These are phyloP conservation scores for Purpureocillium takamizusanense DNA, from an alignment of 2,329 filamentous ascomycete species.

Conservation along the genomic window DNA sequence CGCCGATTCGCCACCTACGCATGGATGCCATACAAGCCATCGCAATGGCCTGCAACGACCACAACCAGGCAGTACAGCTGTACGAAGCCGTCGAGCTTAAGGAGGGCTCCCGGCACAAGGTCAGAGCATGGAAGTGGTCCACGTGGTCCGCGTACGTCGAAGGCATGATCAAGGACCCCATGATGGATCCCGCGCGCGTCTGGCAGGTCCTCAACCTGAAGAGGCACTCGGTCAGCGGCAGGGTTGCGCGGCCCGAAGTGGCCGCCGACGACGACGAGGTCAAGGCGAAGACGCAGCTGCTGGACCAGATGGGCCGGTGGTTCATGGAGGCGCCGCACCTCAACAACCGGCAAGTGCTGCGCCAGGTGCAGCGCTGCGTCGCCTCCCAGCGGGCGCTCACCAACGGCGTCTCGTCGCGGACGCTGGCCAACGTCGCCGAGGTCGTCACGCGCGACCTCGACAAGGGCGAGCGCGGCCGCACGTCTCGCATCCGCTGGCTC, in stretches of 20 bases:
- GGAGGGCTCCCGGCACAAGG: background rate
- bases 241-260: background rate
- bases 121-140: constrained; percentile 19
- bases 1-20: constrained; percentile 3
- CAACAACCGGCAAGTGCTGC: constrained; percentile 19
- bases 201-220: constrained; percentile 19
- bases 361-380: constrained; percentile 18
- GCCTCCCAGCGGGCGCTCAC: constrained; percentile 13
- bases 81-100: constrained; percentile 10
- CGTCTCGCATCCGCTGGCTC: constrained; percentile 19
- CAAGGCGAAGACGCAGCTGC: constrained; percentile 15
- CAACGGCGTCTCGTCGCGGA: constrained; percentile 13
- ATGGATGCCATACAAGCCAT: constrained; percentile 8
- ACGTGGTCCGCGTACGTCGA: constrained; percentile 22
- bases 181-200: constrained; percentile 11
- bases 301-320: constrained; percentile 19
- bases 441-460: constrained; percentile 24
- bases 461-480: constrained; percentile 21
- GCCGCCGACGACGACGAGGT: constrained; percentile 3
- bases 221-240: background rate
- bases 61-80: constrained; percentile 15
- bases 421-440: constrained; percentile 16
- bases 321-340: constrained; percentile 18
- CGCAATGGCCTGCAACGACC: constrained; percentile 12
- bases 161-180: constrained; percentile 21